Conservation (phyloP, 2,329 filamentous ascomycete species). For the Pseudogymnoascus sp. region DNA sequence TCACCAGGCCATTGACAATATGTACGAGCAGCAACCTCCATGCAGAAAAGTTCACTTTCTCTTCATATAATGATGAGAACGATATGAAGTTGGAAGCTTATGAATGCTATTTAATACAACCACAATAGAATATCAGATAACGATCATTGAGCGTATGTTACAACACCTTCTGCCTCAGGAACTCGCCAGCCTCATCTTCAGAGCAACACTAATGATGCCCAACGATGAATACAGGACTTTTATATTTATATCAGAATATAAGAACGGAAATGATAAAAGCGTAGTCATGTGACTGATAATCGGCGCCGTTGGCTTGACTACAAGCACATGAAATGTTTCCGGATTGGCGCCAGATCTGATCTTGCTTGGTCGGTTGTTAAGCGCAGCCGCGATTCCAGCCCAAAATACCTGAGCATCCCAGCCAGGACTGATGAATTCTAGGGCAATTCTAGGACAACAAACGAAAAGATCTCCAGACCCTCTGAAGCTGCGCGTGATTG, state of each 20-base stretch:
- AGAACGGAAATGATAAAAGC: neutral
- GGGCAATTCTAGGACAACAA: neutral
- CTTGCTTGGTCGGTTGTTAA: conserved; percentile 2
- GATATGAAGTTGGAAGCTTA: neutral
- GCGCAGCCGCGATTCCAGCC: conserved; percentile 3
- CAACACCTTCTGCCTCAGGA: neutral
- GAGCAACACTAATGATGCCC: neutral
- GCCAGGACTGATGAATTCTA: neutral
- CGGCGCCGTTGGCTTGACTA: neutral
- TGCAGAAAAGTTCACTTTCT: neutral
- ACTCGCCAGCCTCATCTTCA: neutral
- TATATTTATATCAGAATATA: neutral
- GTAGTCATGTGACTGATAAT: neutral
- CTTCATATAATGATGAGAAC: neutral
- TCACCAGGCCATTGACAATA: conserved; percentile 2
- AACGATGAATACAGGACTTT: neutral
- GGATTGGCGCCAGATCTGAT: neutral
- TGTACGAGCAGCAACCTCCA: neutral
- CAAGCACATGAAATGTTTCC: conserved; percentile 3
- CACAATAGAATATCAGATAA: neutral
- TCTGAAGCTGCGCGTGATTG: neutral
- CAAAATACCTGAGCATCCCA: conserved; percentile 2
- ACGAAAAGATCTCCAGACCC: neutral
- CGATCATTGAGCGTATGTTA: neutral
- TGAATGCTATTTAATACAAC: neutral